A percentile compares a stretch with the other conserved stretches of the same genome.
Evolutionary conservation across 495 filamentous ascomycete species (phyloP).

Genomic region (Tuber calosporum): DNA sequence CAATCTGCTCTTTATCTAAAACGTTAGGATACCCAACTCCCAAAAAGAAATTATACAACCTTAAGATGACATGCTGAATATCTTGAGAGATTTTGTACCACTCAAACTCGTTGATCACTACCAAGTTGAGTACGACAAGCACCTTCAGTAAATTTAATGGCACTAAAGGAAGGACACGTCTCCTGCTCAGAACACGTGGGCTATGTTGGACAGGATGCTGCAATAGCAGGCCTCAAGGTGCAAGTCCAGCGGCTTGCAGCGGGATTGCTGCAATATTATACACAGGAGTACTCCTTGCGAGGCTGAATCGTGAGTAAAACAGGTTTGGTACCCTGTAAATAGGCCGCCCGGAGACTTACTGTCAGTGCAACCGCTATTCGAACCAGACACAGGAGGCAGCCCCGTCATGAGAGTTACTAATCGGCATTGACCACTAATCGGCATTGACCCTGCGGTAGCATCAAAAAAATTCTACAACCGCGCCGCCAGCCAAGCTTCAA

Average conservation of each 20-base stretch:
- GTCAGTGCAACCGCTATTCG: background rate
- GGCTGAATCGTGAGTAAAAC: background rate
- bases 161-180: slow-evolving; percentile 1
- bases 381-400: background rate
- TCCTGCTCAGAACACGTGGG: background rate
- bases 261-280: background rate
- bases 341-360: background rate
- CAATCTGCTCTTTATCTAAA: background rate
- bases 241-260: background rate
- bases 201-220: background rate
- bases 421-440: background rate
- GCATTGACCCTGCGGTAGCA: background rate
- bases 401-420: background rate
- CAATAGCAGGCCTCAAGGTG: background rate
- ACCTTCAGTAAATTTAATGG: too few species aligned
- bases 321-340: background rate
- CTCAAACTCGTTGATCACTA: background rate
- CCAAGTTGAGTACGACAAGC: background rate
- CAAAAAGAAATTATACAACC: background rate
- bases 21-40: background rate
- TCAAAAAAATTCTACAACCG: background rate
- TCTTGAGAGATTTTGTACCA: slow-evolving; percentile 1
- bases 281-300: background rate
- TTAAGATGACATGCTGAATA: background rate
- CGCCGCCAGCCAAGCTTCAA: background rate